A percentile compares a stretch with the other conserved stretches of the same genome.
These are phyloP conservation scores for Verticillium isaacii DNA, from an alignment of 2,329 filamentous ascomycete species.

Conservation along the genomic window DNA sequence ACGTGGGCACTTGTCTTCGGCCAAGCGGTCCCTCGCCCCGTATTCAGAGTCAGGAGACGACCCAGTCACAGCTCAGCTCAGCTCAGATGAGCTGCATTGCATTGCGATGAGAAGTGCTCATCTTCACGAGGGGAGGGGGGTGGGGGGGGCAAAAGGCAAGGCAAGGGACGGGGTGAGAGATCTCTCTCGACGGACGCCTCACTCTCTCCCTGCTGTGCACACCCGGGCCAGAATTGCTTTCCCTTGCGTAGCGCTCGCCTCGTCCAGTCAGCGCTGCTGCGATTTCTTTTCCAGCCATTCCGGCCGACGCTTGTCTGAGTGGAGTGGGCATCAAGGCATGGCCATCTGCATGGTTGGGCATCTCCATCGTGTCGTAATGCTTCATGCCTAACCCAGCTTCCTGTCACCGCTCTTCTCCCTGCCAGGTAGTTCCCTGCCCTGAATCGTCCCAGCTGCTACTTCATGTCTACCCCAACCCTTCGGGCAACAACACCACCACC, in stretches of 20 bases:
- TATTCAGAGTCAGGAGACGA: neutral
- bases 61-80: neutral
- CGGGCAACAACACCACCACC: conserved; percentile 24
- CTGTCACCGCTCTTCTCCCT: conserved; percentile 25
- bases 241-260: neutral
- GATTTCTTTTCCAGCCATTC: neutral
- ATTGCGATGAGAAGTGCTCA: neutral
- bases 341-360: conserved; percentile 11
- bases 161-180: neutral
- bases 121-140: neutral
- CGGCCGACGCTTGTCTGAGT: neutral
- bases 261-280: neutral
- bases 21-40: neutral
- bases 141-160: neutral
- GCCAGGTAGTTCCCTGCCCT: conserved; percentile 27
- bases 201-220: neutral
- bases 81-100: neutral
- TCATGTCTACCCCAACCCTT: conserved; percentile 21
- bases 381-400: conserved; percentile 15
- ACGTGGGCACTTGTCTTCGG: neutral
- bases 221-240: neutral
- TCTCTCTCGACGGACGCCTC: neutral
- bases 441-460: conserved; percentile 18
- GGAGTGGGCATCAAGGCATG: conserved; percentile 15
- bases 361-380: conserved; percentile 11